Base-by-base conservation (phyloP, 2,329 filamentous ascomycete species). In the Ophiostoma sp. region DNA sequence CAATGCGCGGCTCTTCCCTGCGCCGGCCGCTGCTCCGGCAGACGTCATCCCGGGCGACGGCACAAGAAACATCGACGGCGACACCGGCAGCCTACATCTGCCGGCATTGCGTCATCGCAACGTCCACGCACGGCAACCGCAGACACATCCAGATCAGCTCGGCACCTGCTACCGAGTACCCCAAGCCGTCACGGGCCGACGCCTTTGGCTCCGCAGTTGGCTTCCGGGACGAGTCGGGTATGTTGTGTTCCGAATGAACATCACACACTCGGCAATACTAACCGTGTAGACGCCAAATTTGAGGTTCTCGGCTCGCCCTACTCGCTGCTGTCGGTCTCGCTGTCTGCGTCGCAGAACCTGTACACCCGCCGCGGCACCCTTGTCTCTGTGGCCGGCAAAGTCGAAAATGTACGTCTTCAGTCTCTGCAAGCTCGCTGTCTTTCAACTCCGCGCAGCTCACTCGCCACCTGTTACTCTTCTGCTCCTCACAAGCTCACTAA, bases 341-440 rank as follows among this genome's bases (percentile, higher is more conserved):
- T 99, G 66, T 96, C 95, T 47, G 91, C 95, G 58, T 98, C 94
- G 44, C 94, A 98, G 78, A 90, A 91, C 74, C 87, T 99, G 65
- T 97, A 95, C 79, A 97, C 95, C 36, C 87, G 94, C 73, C 88
- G 93, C 74, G 96, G 96, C 67, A 97, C 94, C 1, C 82, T 99
- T 66, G 91, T 98, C 67, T 93, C 90, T 64, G 85, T 98, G 70
- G 92, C 91, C 74, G 95, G 95, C 73, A 94, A 96, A 77, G 84
- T 92, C 69, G 92, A 97, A 76, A 96, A 96, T 84, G 92, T 95
- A 79, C 74, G 83, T 66, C 27, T 7, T 1, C 27, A 63, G 5
- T 3, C 38, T 63, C 27, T 7, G 3, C 27, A 63, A 11, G 6
- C 38, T 63, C 12, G 16, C 8, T 40, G 1, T 63, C 8, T 5